A percentile compares a stretch with the other conserved stretches of the same genome.
phyloP scores from a whole-genome alignment of 768 basidiomycete genomes.

The Termitomyces sp. region DNA sequence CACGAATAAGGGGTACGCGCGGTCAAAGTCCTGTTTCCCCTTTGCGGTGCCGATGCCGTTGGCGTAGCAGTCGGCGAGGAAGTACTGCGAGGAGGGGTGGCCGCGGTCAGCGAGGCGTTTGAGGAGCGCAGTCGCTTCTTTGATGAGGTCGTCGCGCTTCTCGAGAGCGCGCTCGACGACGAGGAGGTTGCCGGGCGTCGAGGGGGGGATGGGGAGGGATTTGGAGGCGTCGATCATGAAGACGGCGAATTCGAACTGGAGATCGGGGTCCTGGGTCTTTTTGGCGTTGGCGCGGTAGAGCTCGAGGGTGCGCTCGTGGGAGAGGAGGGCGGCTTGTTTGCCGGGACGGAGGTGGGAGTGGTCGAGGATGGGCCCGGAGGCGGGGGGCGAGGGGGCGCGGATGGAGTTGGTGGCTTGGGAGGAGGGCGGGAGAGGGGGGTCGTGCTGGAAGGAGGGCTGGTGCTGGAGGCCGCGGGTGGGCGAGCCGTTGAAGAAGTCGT shows the following conservation, averaged over 20 bases:
- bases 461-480: constrained; percentile 6
- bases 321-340: constrained; percentile 87
- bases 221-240: constrained; percentile 99
- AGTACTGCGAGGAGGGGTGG: constrained; percentile 93
- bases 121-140: constrained; percentile 83
- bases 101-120: constrained; percentile 93
- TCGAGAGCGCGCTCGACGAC: constrained; percentile 77
- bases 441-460: constrained; percentile 11
- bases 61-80: constrained; percentile 96
- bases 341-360: constrained; percentile 93
- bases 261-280: constrained; percentile 96
- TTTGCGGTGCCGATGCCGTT: constrained; percentile 96
- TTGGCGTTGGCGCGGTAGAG: constrained; percentile 97
- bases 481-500: constrained; percentile 21
- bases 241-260: constrained; percentile 97
- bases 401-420: constrained; percentile 52
- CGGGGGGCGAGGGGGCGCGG: constrained; percentile 64
- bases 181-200: constrained; percentile 69
- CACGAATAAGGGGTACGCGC: constrained; percentile 93
- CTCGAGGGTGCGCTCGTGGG: constrained; percentile 94
- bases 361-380: constrained; percentile 71
- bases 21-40: constrained; percentile 93
- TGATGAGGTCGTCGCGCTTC: constrained; percentile 83
- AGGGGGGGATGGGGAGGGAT: constrained; percentile 72
- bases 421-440: constrained; percentile 23